Percentiles rank a stretch among this genome's conserved stretches.
Conservation (phyloP, 106 monocot genomes). For the Dendrobium chrysotoxum region DNA sequence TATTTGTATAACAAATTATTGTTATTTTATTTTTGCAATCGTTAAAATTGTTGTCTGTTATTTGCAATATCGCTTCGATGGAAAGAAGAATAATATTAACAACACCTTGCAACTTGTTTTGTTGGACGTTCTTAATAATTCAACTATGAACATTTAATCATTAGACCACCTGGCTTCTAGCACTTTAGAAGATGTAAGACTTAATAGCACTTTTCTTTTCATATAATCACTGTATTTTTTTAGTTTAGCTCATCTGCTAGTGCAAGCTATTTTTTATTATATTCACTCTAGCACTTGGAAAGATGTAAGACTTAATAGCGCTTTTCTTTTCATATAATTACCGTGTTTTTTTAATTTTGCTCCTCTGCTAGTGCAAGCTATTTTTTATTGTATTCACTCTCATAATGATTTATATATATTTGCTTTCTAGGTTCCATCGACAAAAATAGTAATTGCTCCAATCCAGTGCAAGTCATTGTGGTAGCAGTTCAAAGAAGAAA, state of each 20-base stretch:
- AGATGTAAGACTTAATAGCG: conserved; percentile 30
- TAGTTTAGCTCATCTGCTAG: no score
- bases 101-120: conserved; percentile 67
- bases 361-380: no score
- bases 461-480: no score
- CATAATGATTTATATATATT: no score
- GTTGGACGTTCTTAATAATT: conserved; percentile 32
- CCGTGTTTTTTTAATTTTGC: background rate
- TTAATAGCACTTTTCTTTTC: background rate
- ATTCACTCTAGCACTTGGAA: conserved; percentile 96
- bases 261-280: no score
- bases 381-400: no score
- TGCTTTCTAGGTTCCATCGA: no score
- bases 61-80: conserved; percentile 86
- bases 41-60: conserved; percentile 76
- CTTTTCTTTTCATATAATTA: background rate
- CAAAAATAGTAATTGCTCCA: no score
- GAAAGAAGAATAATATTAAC: conserved; percentile 58
- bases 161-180: conserved; percentile 78
- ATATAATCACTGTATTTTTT: background rate
- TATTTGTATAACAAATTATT: no score
- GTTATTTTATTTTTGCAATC: conserved; percentile 44
- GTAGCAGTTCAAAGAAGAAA: no score
- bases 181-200: conserved; percentile 75
- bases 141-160: conserved; percentile 37